Base-by-base conservation (phyloP, 2,329 filamentous ascomycete genomes). In the Blumeria graminis region DNA sequence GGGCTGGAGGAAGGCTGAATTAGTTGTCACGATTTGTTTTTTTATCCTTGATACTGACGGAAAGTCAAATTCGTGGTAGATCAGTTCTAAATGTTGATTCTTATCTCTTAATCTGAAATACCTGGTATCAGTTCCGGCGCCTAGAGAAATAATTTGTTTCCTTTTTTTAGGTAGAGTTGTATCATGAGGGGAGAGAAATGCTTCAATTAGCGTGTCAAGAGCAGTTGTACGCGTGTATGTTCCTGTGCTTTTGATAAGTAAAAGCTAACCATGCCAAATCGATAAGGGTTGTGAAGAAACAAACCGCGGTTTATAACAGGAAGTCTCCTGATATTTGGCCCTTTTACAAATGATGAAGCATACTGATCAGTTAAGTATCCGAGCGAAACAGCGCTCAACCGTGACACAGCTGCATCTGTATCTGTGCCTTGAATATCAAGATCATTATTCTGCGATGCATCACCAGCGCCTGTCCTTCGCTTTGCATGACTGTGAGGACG, bases 61-160 rank as follows among this genome's bases (percentile, higher is more conserved):
- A 64, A 96, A 96, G 68, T 98, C 92, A 57, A 98, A 73, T 68
- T 98, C 92, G 68, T 96, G 89, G 68, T 96, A 98, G 57, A 83
- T 67, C 16, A 94, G 68, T 34, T 64, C 61, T 1, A 56, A 58
- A 33, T 64, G 58, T 48, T 60, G 58, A 38, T 65, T 62, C 22
- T 62, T 58, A 33, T 70, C 63, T 0, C 68, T 56, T 0, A 95
- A 71, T 18, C 86, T 81, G 65, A 95, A 88, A 58, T 81, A 83
- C 14, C 92, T 78, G 6, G 92, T 96, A 66, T 98, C 92, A 10
- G 89, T 94, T 28, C 92, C 92, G 14, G 92, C 90, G 34, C 92
- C 92, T 0, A 98, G 76, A 0, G 89, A 95, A 59, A 98, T 76
- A 58, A 98, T 87, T 66, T 98, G 92, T 59, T 78, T 79, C 48